These are phyloP conservation scores for Yamadazyma aaseri DNA, from an alignment of 1,139 yeast genomes.

Conservation along the genomic window DNA sequence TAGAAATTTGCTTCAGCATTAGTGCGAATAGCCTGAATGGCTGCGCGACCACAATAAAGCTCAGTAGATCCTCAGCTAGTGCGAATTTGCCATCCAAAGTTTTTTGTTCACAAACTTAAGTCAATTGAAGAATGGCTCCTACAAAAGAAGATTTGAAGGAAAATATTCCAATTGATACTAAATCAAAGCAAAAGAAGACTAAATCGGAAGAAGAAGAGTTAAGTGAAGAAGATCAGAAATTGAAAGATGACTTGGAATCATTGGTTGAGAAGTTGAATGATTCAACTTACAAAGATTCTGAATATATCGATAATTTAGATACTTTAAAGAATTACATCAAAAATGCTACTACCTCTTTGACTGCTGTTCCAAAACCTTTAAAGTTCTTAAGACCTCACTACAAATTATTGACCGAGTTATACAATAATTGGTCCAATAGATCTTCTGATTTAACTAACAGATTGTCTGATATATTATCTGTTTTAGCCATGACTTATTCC, in stretches of 20 bases:
- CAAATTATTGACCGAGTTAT: slow-evolving; percentile 60
- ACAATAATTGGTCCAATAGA: slow-evolving; percentile 57
- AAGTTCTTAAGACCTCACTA: slow-evolving; percentile 91
- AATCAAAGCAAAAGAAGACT: slow-evolving; percentile 23
- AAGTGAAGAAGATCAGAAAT: slow-evolving; percentile 88
- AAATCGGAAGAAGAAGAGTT: slow-evolving; percentile 64
- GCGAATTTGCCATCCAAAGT: slow-evolving; percentile 8
- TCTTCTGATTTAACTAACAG: slow-evolving; percentile 20
- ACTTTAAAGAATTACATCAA: slow-evolving; percentile 75
- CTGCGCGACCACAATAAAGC: no score
- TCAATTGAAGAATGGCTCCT: slow-evolving; percentile 6
- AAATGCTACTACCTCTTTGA: slow-evolving; percentile 96
- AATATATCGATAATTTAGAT: slow-evolving; percentile 60
- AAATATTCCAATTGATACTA: slow-evolving; percentile 1
- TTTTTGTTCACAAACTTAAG: no score
- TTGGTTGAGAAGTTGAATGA: slow-evolving; percentile 73
- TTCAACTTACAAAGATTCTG: slow-evolving; percentile 38
- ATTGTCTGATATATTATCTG: slow-evolving; percentile 84
- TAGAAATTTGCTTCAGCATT: no score
- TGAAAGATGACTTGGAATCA: slow-evolving; percentile 83
- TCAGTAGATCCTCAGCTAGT: no score
- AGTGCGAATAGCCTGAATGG: no score
- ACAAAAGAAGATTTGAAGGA: slow-evolving; percentile 4
- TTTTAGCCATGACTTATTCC: slow-evolving; percentile 92
- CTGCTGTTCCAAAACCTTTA: slow-evolving; percentile 98